These are phyloP conservation scores for Silene conica DNA, from an alignment of 148 eudicot species.

Conservation along the genomic window DNA sequence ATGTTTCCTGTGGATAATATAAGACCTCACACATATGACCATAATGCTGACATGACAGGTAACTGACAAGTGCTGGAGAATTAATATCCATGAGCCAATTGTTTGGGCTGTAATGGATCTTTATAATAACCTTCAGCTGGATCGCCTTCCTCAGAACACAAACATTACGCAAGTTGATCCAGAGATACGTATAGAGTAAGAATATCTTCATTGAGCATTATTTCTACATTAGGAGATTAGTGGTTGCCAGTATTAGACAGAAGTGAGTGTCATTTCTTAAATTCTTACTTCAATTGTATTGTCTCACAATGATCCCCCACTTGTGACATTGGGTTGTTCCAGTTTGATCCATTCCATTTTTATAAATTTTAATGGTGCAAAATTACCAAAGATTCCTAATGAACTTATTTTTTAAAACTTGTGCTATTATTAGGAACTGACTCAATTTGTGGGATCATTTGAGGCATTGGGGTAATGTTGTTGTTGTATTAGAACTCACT, in stretches of 20 bases:
- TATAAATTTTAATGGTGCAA: background rate
- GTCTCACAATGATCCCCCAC: background rate
- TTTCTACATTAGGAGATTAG: background rate
- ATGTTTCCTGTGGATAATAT: conserved; percentile 5
- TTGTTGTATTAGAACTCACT: too few species aligned
- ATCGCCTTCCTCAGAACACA: conserved; percentile 67
- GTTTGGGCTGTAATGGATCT: conserved; percentile 91
- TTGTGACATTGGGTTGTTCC: background rate
- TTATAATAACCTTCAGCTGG: conserved; percentile 67
- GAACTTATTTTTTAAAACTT: too few species aligned
- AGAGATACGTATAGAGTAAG: conserved; percentile 95
- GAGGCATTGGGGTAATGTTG: too few species aligned
- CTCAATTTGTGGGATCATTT: too few species aligned
- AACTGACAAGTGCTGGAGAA: conserved; percentile 78
- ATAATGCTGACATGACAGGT: conserved; percentile 43
- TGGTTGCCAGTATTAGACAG: background rate
- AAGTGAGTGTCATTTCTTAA: background rate
- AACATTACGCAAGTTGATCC: conserved; percentile 90
- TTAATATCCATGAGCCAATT: conserved; percentile 93
- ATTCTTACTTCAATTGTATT: background rate
- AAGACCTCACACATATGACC: conserved; percentile 3
- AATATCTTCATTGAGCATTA: conserved; percentile 3
- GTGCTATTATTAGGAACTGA: too few species aligned
- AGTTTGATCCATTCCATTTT: background rate
- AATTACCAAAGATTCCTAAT: background rate